Conservation (phyloP, 768 basidiomycete species). For the Gymnopilus junonius region DNA sequence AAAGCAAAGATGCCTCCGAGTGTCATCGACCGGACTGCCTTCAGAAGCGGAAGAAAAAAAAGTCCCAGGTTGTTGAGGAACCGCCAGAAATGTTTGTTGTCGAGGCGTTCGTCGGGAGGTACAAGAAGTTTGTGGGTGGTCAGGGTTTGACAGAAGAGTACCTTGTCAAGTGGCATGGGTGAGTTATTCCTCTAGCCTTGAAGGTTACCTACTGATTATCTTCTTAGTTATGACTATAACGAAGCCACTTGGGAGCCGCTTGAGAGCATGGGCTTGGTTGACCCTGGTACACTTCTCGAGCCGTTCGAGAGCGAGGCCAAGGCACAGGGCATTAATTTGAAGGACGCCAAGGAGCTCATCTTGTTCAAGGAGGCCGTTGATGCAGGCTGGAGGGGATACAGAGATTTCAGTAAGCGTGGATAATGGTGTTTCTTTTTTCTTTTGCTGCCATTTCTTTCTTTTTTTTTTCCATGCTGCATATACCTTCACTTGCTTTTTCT, state of each 20-base stretch:
- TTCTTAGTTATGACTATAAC: constrained; percentile 34
- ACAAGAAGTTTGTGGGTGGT: constrained; percentile 28
- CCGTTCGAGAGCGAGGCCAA: constrained; percentile 32
- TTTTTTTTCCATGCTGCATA: not conserved
- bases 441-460: not conserved
- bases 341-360: constrained; percentile 23
- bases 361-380: constrained; percentile 36
- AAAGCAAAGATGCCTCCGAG: not conserved
- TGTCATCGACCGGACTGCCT: constrained; percentile 14
- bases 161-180: constrained; percentile 48
- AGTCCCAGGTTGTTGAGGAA: not conserved
- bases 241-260: constrained; percentile 43
- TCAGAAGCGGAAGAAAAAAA: constrained; percentile 1
- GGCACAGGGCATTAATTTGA: constrained; percentile 33
- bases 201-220: not conserved
- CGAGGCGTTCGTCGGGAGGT: constrained; percentile 38
- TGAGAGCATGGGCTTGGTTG: constrained; percentile 26
- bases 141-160: constrained; percentile 28
- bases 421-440: not conserved
- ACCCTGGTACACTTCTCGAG: constrained; percentile 31
- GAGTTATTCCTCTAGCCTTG: constrained; percentile 10
- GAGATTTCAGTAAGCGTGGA: not conserved
- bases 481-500: not conserved
- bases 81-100: constrained; percentile 33
- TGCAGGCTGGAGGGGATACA: constrained; percentile 30